Percentiles rank a stretch among this genome's conserved stretches.
phyloP scores from a whole-genome alignment of 345 rosid genomes.

The Melaleuca quinquenervia region DNA sequence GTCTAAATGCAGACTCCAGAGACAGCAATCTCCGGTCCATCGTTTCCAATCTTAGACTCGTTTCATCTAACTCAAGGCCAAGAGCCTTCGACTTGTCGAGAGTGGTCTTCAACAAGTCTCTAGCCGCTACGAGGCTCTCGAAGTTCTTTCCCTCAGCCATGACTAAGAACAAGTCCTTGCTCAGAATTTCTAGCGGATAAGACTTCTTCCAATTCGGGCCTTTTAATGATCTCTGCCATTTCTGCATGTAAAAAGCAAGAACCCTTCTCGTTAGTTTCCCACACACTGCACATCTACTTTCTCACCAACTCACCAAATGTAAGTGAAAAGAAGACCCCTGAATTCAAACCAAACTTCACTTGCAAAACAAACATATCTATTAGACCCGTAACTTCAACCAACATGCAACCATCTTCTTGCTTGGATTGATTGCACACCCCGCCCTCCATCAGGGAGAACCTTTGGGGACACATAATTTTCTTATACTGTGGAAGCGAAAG shows the following conservation, averaged over 20 bases:
- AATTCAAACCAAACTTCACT: conserved; percentile 64
- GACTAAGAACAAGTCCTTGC: neutral
- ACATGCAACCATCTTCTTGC: conserved; percentile 5
- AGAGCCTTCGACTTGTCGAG: conserved; percentile 51
- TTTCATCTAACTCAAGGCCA: conserved; percentile 21
- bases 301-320: conserved; percentile 31
- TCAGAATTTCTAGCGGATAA: neutral
- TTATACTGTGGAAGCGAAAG: neutral
- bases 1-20: conserved; percentile 29
- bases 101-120: conserved; percentile 33
- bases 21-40: conserved; percentile 21
- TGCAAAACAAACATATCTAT: conserved; percentile 28
- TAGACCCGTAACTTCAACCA: conserved; percentile 8
- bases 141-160: conserved; percentile 26
- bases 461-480: neutral
- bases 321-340: conserved; percentile 10
- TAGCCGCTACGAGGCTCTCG: conserved; percentile 31
- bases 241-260: neutral
- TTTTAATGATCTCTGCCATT: neutral
- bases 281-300: conserved; percentile 15
- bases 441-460: neutral
- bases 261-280: conserved; percentile 8
- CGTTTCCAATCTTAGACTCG: conserved; percentile 28
- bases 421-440: neutral
- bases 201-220: neutral